Evolutionary conservation across 2,329 filamentous ascomycete species (phyloP).

Genomic region (Trichoderma sp.): DNA sequence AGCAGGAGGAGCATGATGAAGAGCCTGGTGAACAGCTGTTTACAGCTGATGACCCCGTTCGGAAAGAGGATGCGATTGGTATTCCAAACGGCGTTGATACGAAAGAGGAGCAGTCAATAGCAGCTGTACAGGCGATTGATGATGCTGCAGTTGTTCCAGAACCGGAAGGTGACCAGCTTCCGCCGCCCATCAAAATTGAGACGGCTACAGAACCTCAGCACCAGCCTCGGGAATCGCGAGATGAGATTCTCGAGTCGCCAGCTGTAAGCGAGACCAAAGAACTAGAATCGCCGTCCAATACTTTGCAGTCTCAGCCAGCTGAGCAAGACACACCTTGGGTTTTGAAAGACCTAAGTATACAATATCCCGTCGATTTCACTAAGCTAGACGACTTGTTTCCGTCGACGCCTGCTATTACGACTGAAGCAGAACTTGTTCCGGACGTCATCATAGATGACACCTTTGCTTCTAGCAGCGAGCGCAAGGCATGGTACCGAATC

Average conservation of each 20-base stretch:
- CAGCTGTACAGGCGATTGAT: background rate
- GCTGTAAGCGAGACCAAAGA: background rate
- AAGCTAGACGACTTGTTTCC: conserved; percentile 41
- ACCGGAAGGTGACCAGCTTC: background rate
- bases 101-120: background rate
- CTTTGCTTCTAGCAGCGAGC: conserved; percentile 57
- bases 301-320: background rate
- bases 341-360: conserved; percentile 25
- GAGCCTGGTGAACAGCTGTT: conserved; percentile 37
- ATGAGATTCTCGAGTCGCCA: background rate
- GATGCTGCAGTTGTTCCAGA: background rate
- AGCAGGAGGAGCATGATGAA: background rate
- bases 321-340: background rate
- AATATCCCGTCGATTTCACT: conserved; percentile 39
- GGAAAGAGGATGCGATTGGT: conserved; percentile 51
- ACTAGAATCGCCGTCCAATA: background rate
- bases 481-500: conserved; percentile 66
- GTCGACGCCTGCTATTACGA: conserved; percentile 29
- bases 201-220: background rate
- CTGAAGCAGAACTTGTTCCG: conserved; percentile 42
- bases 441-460: conserved; percentile 54
- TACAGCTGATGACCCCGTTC: conserved; percentile 54
- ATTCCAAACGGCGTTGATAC: conserved; percentile 27
- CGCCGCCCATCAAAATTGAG: background rate
- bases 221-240: background rate